A percentile compares a stretch with the other conserved stretches of the same genome.
Evolutionary conservation across 2,329 filamentous ascomycete species (phyloP).

Genomic region (Stagonosporopsis rhizophila): DNA sequence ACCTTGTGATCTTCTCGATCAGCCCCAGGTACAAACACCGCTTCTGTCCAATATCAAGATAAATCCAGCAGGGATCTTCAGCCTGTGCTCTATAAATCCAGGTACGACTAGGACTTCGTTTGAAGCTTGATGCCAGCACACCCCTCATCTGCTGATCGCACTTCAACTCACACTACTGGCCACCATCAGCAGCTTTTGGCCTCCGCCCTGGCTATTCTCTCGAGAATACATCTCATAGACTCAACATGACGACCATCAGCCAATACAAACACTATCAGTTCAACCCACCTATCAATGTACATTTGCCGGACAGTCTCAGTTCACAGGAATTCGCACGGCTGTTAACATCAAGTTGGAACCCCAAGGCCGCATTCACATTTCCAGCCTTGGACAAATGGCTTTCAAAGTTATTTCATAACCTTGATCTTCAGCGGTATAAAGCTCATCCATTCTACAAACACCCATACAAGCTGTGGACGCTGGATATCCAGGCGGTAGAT

Average conservation of each 20-base stretch:
- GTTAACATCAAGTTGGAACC: conserved; percentile 2
- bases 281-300: conserved; percentile 49
- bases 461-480: conserved; percentile 60
- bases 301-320: conserved; percentile 53
- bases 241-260: conserved; percentile 2
- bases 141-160: neutral
- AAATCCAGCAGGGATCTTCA: too few relatives aligned
- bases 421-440: conserved; percentile 55
- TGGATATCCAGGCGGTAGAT: conserved; percentile 63
- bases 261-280: conserved; percentile 23
- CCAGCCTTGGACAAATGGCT: conserved; percentile 65
- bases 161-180: too few relatives aligned
- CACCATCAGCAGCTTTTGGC: neutral
- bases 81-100: too few relatives aligned
- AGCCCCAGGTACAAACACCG: too few relatives aligned
- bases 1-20: too few relatives aligned
- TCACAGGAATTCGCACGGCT: conserved; percentile 37
- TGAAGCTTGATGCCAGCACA: neutral
- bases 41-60: too few relatives aligned
- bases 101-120: neutral
- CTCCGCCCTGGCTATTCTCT: neutral
- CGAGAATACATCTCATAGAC: neutral
- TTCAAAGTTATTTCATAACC: conserved; percentile 56
- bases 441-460: conserved; percentile 59
- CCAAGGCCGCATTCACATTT: conserved; percentile 48